These are phyloP conservation scores for Ascomycota sp. DNA, from an alignment of 2,329 filamentous ascomycete species.

Conservation along the genomic window DNA sequence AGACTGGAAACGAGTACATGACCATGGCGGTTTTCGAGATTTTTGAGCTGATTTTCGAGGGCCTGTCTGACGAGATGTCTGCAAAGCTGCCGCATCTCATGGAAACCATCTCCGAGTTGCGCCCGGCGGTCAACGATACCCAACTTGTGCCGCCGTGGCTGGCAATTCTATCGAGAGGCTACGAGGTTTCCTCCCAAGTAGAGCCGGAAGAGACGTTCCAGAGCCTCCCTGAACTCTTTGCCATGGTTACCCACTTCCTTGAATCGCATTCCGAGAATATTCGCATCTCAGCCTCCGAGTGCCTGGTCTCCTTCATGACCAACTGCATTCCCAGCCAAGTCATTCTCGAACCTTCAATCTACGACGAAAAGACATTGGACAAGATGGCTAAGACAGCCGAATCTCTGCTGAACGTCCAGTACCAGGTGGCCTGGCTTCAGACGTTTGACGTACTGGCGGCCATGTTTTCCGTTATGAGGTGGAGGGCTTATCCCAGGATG, in stretches of 20 bases:
- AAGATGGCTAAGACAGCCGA: conserved; percentile 57
- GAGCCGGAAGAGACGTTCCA: conserved; percentile 80
- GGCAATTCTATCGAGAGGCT: conserved; percentile 80
- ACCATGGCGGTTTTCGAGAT: conserved; percentile 94
- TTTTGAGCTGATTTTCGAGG: conserved; percentile 89
- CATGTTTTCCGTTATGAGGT: conserved; percentile 72
- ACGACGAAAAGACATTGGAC: conserved; percentile 75
- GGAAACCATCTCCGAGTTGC: conserved; percentile 79
- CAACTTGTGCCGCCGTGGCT: conserved; percentile 93
- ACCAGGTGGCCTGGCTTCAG: conserved; percentile 85
- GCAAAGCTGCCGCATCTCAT: conserved; percentile 76
- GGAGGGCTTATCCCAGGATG: conserved; percentile 66
- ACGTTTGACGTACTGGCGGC: conserved; percentile 76
- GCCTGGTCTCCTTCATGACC: conserved; percentile 76
- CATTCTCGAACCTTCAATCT: conserved; percentile 73
- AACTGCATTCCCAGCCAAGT: conserved; percentile 74
- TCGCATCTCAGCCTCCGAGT: conserved; percentile 82
- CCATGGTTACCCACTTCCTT: conserved; percentile 60
- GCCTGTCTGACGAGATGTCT: conserved; percentile 73
- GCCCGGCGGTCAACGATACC: conserved; percentile 81
- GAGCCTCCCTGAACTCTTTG: conserved; percentile 71
- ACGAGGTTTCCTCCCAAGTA: conserved; percentile 79
- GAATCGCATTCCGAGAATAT: conserved; percentile 83
- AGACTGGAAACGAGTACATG: conserved; percentile 83
- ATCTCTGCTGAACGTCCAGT: conserved; percentile 68